Evolutionary conservation across 2,329 filamentous ascomycete species (phyloP).

Genomic region (Paracorniculantispora psalliotae): DNA sequence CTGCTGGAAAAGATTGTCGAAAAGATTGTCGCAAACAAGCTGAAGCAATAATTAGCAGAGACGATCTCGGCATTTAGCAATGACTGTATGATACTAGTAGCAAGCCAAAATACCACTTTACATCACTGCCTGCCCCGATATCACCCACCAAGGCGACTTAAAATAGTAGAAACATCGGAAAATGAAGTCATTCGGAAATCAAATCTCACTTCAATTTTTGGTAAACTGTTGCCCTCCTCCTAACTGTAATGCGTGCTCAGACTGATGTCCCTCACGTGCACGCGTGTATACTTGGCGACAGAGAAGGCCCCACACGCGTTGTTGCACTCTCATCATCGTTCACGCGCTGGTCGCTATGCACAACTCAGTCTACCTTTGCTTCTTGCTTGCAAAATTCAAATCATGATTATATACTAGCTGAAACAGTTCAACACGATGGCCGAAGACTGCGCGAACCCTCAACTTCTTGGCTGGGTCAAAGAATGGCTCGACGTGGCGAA

Average conservation of each 20-base stretch:
- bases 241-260: not conserved
- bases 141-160: too few species aligned
- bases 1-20: constrained; percentile 68
- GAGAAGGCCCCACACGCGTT: not conserved
- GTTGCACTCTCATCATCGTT: not conserved
- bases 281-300: not conserved
- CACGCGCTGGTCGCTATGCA: constrained; percentile 2
- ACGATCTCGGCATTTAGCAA: not conserved
- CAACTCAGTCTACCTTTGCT: not conserved
- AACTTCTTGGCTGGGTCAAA: constrained; percentile 68
- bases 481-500: constrained; percentile 70
- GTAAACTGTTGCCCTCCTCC: too few species aligned
- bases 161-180: too few species aligned
- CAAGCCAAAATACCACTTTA: not conserved
- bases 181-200: too few species aligned
- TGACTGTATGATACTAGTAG: not conserved
- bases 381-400: not conserved
- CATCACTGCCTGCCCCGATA: too few species aligned
- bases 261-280: not conserved
- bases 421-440: constrained; percentile 10
- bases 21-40: constrained; percentile 66
- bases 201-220: too few species aligned
- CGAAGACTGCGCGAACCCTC: constrained; percentile 53
- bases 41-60: not conserved
- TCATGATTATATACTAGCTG: too few species aligned